Evolutionary conservation across 176 grass and related monocot species (phyloP), one percentile per base, ranked within the genome.

Genomic region (Rhipidocladum racemiflorum): DNA sequence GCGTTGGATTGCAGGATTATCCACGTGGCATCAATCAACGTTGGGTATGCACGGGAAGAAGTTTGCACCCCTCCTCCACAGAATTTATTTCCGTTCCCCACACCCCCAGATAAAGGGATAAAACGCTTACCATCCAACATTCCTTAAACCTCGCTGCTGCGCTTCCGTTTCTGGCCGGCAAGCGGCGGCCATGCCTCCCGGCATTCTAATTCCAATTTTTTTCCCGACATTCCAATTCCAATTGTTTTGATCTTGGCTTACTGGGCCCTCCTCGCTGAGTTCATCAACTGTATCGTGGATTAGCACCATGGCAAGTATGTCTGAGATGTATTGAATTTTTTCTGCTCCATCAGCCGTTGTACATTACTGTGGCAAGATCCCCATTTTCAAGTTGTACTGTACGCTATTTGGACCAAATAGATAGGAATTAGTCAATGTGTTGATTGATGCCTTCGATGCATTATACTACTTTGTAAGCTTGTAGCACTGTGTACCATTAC

Each of bases 261-360:
- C 88, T 60, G 56, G 56, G 49, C 28, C 49, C 48, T 89, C 44
- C 36, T 75, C 4, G 17, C 59, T 35, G 84, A 90, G 88, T 43
- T 73, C 0, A 29, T 78, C 74, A 28, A 74, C 64, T 83, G 83
- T 83, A 23, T 40, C 66, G 73, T 51, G 73, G 78, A 77, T 77
- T 85, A 81, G 72, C 35, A 14, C 77, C 64, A 81, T 85, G 70
- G 87, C 36, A 48, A 72, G 51, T 82, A 65, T 77, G 61, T 76
- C 32, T 34, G 32, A 34, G 32, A 34, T 34, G 32, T 34, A 34
- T 34, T 34, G 27, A 86, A 82, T 57, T 48, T 30, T 75, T 36
- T 74, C 72, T 61, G 65, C 77, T 75, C 48, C 61, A 24, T 42
- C 85, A 72, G 74, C 67, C 46, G 50, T 28, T 84, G 79, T 90